phyloP scores from a whole-genome alignment of 768 basidiomycete genomes.

The Pulveroboletus sp. region DNA sequence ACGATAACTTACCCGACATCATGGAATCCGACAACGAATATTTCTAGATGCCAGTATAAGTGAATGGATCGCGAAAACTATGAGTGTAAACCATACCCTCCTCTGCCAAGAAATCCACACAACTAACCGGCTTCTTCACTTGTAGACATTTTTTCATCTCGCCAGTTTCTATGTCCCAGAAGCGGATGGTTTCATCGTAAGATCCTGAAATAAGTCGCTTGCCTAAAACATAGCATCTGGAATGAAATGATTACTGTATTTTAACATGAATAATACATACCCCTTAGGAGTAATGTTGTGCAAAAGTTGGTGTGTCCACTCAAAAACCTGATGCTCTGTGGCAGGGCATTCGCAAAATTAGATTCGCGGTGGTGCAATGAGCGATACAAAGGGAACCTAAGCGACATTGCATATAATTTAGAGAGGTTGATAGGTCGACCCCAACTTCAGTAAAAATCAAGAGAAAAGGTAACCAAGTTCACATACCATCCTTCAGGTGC shows the following conservation, averaged over 20 bases:
- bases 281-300: constrained; percentile 69
- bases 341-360: constrained; percentile 72
- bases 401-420: background rate
- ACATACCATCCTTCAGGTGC: constrained; percentile 70
- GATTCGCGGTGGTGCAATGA: constrained; percentile 81
- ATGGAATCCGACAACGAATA: constrained; percentile 89
- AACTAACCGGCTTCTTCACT: constrained; percentile 88
- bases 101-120: constrained; percentile 79
- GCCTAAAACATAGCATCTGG: constrained; percentile 31
- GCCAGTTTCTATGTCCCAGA: constrained; percentile 78
- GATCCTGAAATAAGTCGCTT: constrained; percentile 84
- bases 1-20: constrained; percentile 70
- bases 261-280: constrained; percentile 19
- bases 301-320: constrained; percentile 85
- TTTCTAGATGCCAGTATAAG: constrained; percentile 44
- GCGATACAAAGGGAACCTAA: constrained; percentile 66
- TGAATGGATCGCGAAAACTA: background rate
- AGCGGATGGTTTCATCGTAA: constrained; percentile 88
- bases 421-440: background rate
- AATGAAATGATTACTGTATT: background rate
- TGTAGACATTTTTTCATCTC: constrained; percentile 69
- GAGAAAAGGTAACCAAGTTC: background rate
- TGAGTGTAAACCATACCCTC: constrained; percentile 48
- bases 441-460: background rate
- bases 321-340: constrained; percentile 74